Percentiles rank a stretch among this genome's conserved stretches.
phyloP scores from a whole-genome alignment of 495 filamentous ascomycete species.

The Filosporella fistucella region DNA sequence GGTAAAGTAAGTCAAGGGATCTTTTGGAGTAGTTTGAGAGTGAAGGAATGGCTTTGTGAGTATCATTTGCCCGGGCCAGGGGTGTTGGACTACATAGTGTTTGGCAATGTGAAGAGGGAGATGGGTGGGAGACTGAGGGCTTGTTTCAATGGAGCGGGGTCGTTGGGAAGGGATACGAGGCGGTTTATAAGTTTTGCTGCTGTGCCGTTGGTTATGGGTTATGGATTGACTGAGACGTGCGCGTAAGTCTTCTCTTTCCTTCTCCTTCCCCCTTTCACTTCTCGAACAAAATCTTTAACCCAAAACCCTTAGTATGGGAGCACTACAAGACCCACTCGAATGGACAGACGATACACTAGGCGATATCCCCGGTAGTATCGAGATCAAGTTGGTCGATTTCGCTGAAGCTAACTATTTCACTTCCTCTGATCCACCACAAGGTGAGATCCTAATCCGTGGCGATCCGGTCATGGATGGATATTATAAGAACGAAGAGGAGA shows the following conservation, averaged over 20 bases:
- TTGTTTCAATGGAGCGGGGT: constrained; percentile 80
- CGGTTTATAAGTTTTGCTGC: constrained; percentile 81
- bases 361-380: constrained; percentile 68
- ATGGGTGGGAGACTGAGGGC: constrained; percentile 76
- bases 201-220: constrained; percentile 79
- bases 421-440: constrained; percentile 81
- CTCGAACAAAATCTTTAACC: constrained; percentile 12
- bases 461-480: constrained; percentile 68
- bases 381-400: constrained; percentile 93
- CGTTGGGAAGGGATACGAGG: constrained; percentile 78
- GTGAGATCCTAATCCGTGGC: constrained; percentile 90
- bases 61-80: constrained; percentile 67
- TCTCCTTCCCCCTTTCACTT: neutral
- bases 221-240: constrained; percentile 88
- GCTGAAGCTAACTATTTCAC: constrained; percentile 84
- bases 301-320: constrained; percentile 65
- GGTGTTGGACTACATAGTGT: constrained; percentile 69
- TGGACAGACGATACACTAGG: constrained; percentile 84
- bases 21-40: constrained; percentile 83
- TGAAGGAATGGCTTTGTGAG: constrained; percentile 57
- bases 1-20: constrained; percentile 66
- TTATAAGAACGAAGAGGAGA: constrained; percentile 79
- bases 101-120: constrained; percentile 83
- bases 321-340: constrained; percentile 78
- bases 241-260: constrained; percentile 38